Evolutionary conservation across 768 basidiomycete genomes (phyloP).

Genomic region (Psilocybe cyanescens): DNA sequence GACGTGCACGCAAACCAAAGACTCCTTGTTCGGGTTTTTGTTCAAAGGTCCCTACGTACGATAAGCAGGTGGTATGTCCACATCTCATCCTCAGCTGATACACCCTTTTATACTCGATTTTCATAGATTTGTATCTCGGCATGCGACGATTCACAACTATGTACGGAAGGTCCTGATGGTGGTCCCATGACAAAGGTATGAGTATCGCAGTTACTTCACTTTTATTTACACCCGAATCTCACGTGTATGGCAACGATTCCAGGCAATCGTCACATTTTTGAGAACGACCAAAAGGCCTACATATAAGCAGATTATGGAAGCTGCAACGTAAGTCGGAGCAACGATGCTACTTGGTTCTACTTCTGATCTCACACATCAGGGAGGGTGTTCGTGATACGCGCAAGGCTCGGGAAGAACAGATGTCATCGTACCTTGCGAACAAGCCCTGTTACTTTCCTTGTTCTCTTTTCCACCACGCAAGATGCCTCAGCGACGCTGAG

Average conservation of each 20-base stretch:
- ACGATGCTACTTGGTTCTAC: not conserved
- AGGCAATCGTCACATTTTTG: not conserved
- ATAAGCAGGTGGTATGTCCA: slow-evolving; percentile 1
- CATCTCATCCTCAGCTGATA: not conserved
- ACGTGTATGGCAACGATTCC: not conserved
- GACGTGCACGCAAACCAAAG: not conserved
- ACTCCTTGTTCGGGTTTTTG: slow-evolving; percentile 11
- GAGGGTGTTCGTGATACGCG: not conserved
- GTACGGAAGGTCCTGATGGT: not conserved
- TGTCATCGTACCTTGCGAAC: not conserved
- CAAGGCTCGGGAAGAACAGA: too few species aligned
- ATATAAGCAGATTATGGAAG: not conserved
- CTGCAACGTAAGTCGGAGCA: not conserved
- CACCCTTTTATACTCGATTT: not conserved
- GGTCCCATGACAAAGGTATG: slow-evolving; percentile 7
- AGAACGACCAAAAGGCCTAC: not conserved
- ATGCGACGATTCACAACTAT: slow-evolving; percentile 12
- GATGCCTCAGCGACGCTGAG: not conserved
- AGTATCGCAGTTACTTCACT: not conserved
- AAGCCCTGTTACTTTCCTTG: not conserved
- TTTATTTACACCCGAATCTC: not conserved
- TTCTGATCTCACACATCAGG: not conserved
- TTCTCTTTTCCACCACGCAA: not conserved
- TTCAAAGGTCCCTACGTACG: not conserved
- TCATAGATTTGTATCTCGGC: slow-evolving; percentile 18